phyloP scores from a whole-genome alignment of 352 stramenopile species.

The Pythium vanterpoolii region DNA sequence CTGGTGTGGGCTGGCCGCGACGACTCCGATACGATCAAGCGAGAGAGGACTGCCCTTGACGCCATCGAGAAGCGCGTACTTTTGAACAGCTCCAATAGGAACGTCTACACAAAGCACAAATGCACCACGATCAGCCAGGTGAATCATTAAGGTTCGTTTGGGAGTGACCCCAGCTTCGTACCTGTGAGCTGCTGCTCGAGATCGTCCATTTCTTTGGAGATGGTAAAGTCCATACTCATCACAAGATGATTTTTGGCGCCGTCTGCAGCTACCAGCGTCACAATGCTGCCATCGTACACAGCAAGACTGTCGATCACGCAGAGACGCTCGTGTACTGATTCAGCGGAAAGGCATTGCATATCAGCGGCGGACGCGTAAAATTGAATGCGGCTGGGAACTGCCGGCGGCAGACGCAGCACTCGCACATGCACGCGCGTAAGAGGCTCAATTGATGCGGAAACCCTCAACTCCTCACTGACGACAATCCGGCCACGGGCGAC shows the following conservation, averaged over 20 bases:
- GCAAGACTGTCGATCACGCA: neutral
- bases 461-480: constrained; percentile 28
- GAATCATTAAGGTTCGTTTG: neutral
- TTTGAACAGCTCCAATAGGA: constrained; percentile 48
- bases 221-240: constrained; percentile 31
- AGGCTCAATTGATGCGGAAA: constrained; percentile 17
- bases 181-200: constrained; percentile 44
- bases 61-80: constrained; percentile 53
- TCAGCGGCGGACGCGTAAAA: neutral
- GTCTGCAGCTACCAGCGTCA: constrained; percentile 5
- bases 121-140: neutral
- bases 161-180: constrained; percentile 12
- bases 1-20: constrained; percentile 26
- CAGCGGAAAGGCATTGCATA: neutral
- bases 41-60: constrained; percentile 30
- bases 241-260: constrained; percentile 14
- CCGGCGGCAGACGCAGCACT: constrained; percentile 49
- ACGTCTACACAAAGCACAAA: constrained; percentile 31
- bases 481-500: constrained; percentile 37
- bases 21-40: constrained; percentile 29
- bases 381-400: constrained; percentile 2
- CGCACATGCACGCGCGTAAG: constrained; percentile 33
- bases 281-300: constrained; percentile 6
- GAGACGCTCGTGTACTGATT: neutral
- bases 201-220: constrained; percentile 47